Evolutionary conservation across 1,139 yeast genomes (phyloP), one percentile per base, ranked within the genome.

Genomic region (Yarrowia galli): DNA sequence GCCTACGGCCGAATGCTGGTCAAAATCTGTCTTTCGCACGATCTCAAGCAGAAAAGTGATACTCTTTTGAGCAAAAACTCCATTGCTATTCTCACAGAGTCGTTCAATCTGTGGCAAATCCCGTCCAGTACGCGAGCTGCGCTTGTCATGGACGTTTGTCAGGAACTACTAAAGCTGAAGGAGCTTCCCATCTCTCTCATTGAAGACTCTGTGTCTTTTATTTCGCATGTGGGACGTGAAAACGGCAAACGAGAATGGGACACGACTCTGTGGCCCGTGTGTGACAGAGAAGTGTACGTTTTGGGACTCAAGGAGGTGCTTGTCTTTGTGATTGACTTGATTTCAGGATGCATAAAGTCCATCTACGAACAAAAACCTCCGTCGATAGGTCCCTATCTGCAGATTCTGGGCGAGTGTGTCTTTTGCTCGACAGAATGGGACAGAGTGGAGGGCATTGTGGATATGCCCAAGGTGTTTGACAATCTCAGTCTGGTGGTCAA

Each of bases 131-230:
- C 92, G 0, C 78, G 84, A 68, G 85, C 87, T 0, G 81, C 84
- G 0, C 74, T 87, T 2, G 72, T 87, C 5, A 84, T 84, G 67
- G 83, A 87, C 4, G 89, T 77, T 5, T 74, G 75, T 0, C 73
- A 71, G 40, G 75, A 73, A 16, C 71, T 74, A 68, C 76, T 73
- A 58, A 84, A 87, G 77, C 91, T 89, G 79, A 92, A 91, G 77
- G 83, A 85, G 79, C 89, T 90, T 84, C 92, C 88, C 79, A 79
- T 91, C 80, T 93, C 89, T 80, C 69, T 72, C 22, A 54, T 74
- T 46, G 67, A 71, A 22, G 73, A 74, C 72, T 84, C 78, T 70
- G 83, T 56, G 78, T 78, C 69, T 72, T 81, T 67, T 78, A 87
- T 87, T 71, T 82, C 71, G 71, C 82, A 67, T 80, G 80, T 74